Conservation (phyloP, 179 eudicot genomes). For the Silene coronaria region DNA sequence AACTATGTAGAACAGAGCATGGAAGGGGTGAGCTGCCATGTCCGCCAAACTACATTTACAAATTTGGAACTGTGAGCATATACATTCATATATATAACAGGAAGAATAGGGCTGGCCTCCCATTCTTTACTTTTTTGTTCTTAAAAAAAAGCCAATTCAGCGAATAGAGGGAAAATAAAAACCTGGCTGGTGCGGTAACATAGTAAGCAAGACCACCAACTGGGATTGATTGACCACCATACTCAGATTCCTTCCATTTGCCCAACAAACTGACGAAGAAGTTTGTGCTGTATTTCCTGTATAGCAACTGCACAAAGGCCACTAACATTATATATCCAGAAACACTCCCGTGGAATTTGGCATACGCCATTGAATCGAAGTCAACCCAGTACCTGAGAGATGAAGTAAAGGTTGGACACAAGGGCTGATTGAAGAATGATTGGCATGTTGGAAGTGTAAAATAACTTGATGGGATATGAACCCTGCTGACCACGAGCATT, state of each 20-base stretch:
- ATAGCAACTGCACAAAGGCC: constrained; percentile 43
- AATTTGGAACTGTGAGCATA: constrained; percentile 21
- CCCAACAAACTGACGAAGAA: constrained; percentile 70
- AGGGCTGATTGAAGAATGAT: constrained; percentile 85
- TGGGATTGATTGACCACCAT: constrained; percentile 61
- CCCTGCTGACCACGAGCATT: constrained; percentile 87
- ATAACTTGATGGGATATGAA: constrained; percentile 72
- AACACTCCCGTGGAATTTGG: no score
- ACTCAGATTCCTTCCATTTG: constrained; percentile 80
- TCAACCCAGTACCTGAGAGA: constrained; percentile 85
- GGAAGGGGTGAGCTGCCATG: constrained; percentile 81
- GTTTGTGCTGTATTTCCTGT: constrained; percentile 68
- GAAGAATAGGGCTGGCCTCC: no score
- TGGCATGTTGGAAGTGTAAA: constrained; percentile 84
- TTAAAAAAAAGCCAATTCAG: background rate
- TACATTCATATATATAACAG: no score
- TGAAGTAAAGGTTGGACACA: constrained; percentile 76
- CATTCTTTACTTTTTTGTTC: no score
- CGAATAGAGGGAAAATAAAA: background rate
- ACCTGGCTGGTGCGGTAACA: constrained; percentile 84
- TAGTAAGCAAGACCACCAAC: constrained; percentile 86
- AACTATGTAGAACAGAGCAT: constrained; percentile 62
- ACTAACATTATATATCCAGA: no score
- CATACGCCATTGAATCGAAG: no score
- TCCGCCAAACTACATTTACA: constrained; percentile 62